A percentile compares a stretch with the other conserved stretches of the same genome.
phyloP scores from a whole-genome alignment of 306 rosid species.

The Carpinus fangiana region DNA sequence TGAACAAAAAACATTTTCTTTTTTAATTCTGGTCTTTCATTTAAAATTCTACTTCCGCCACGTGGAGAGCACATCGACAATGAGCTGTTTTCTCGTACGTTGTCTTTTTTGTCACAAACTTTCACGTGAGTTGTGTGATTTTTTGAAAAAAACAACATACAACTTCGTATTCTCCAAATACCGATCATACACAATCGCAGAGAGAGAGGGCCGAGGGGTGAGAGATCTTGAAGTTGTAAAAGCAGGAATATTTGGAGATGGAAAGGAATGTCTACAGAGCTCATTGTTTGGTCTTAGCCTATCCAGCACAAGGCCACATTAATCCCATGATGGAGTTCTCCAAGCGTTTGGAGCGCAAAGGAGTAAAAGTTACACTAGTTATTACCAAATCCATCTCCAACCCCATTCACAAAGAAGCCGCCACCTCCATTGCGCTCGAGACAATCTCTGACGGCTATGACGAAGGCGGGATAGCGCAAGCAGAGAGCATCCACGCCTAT shows the following conservation, averaged over 20 bases:
- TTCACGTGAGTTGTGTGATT: too few species aligned
- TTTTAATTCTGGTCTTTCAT: too few species aligned
- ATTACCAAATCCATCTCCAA: constrained; percentile 51
- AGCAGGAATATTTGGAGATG: neutral
- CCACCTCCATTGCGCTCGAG: constrained; percentile 24
- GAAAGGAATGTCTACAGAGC: neutral
- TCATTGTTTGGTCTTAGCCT: constrained; percentile 44
- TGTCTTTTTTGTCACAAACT: too few species aligned
- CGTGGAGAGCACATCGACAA: too few species aligned
- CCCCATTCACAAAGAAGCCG: constrained; percentile 22
- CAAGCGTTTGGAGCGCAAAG: constrained; percentile 39
- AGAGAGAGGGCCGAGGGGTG: neutral
- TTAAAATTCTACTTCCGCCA: too few species aligned
- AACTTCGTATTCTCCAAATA: too few species aligned
- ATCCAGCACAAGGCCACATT: constrained; percentile 65
- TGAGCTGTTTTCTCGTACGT: too few species aligned
- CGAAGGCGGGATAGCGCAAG: constrained; percentile 15
- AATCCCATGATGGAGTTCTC: constrained; percentile 56
- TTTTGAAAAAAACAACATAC: too few species aligned
- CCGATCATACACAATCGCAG: too few species aligned
- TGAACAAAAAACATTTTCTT: too few species aligned
- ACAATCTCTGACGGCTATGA: too few species aligned
- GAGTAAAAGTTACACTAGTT: constrained; percentile 43
- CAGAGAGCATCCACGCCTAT: constrained; percentile 36
- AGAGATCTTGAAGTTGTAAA: neutral